Conservation (phyloP, 2,329 filamentous ascomycete genomes). For the Cytospora piceicola region DNA sequence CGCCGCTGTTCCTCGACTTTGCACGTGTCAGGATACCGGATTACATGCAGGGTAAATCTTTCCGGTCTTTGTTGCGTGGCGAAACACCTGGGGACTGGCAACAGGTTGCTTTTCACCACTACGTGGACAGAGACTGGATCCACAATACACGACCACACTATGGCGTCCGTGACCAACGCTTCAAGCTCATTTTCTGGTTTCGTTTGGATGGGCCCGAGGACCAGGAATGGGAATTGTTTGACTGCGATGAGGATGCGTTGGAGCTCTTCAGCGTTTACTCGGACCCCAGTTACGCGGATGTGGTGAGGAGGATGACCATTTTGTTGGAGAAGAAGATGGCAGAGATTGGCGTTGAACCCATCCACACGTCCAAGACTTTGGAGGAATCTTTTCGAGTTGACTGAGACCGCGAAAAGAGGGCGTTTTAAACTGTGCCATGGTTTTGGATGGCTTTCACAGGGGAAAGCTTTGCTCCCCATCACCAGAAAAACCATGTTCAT, state of each 20-base stretch:
- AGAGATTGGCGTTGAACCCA: conserved; percentile 53
- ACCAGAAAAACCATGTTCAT: too few species aligned
- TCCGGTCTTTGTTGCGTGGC: conserved; percentile 44
- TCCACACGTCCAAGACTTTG: conserved; percentile 34
- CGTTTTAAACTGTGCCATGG: too few species aligned
- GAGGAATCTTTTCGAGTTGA: conserved; percentile 14
- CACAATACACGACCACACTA: conserved; percentile 58
- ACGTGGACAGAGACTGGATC: conserved; percentile 59
- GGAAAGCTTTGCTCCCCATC: too few species aligned
- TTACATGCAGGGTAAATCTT: conserved; percentile 57
- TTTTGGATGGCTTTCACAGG: too few species aligned
- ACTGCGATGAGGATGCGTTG: conserved; percentile 54
- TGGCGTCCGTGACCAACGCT: conserved; percentile 53
- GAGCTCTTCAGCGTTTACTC: conserved; percentile 53
- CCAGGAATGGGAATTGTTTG: conserved; percentile 59
- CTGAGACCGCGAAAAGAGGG: background rate
- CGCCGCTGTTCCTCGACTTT: conserved; percentile 53
- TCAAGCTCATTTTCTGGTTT: conserved; percentile 63
- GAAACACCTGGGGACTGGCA: conserved; percentile 49
- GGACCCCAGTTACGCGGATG: conserved; percentile 42
- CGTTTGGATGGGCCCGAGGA: conserved; percentile 51
- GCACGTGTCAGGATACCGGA: conserved; percentile 46
- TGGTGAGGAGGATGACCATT: conserved; percentile 46
- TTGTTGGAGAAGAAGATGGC: conserved; percentile 54
- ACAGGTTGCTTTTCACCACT: conserved; percentile 57